These are phyloP conservation scores for Rhamnella rubrinervis DNA, from an alignment of 331 rosid species.

Conservation along the genomic window DNA sequence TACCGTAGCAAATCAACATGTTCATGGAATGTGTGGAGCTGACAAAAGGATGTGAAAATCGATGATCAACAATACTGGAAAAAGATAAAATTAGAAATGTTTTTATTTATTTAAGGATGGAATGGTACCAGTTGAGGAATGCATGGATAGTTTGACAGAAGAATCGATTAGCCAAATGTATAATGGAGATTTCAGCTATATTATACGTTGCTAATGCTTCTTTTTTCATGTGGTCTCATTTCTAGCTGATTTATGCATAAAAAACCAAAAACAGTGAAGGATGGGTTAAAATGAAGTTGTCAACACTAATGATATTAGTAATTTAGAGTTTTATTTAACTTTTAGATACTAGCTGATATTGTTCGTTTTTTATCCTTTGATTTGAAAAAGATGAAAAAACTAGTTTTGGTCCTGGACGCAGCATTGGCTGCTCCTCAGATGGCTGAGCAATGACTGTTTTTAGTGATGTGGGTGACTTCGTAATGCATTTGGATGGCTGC, in stretches of 20 bases:
- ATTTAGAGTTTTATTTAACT: too few relatives aligned
- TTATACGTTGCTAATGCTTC: neutral
- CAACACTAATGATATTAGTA: too few relatives aligned
- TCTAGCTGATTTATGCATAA: neutral
- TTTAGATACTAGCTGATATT: too few relatives aligned
- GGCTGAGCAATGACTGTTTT: neutral
- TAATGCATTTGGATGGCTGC: conserved; percentile 5
- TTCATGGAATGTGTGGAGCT: too few relatives aligned
- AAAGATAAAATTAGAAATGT: too few relatives aligned
- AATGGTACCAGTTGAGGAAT: neutral
- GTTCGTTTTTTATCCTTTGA: too few relatives aligned
- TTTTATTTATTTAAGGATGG: neutral
- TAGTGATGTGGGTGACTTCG: neutral
- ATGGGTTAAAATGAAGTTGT: neutral
- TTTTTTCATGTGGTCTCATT: neutral
- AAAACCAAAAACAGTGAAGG: neutral
- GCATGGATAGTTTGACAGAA: neutral
- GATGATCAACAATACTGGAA: too few relatives aligned
- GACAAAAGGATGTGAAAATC: too few relatives aligned
- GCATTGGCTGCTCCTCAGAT: neutral
- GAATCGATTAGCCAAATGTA: conserved; percentile 2
- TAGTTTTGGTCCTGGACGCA: conserved; percentile 2
- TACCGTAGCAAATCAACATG: too few relatives aligned
- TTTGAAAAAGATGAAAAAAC: neutral
- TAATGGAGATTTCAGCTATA: neutral